Evolutionary conservation across 345 rosid genomes (phyloP).

Genomic region (Melaleuca alternifolia): DNA sequence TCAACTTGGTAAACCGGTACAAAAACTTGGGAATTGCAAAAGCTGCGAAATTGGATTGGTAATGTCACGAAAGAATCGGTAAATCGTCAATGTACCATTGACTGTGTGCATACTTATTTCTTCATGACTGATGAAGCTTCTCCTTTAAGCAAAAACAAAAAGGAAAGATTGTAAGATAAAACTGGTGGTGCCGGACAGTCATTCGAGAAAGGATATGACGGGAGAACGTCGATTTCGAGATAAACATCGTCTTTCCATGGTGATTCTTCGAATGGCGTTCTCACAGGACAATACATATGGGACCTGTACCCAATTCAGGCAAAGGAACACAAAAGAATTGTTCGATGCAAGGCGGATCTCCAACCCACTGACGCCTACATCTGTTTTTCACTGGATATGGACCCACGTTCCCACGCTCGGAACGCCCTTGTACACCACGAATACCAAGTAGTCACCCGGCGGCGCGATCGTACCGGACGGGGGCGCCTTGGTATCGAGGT

Average conservation of each 20-base stretch:
- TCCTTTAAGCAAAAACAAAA: too few species aligned
- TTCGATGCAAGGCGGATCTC: neutral
- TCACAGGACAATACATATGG: neutral
- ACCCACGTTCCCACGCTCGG: constrained; percentile 31
- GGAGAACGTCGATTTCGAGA: neutral
- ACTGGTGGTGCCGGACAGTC: too few species aligned
- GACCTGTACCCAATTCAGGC: neutral
- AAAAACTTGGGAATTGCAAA: neutral
- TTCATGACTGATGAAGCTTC: too few species aligned
- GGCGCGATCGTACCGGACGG: constrained; percentile 24
- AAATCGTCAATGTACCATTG: neutral
- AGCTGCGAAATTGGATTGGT: neutral
- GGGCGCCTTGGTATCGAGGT: constrained; percentile 8
- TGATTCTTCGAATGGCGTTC: neutral
- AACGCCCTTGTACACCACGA: constrained; percentile 20
- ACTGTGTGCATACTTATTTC: too few species aligned
- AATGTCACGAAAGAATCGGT: neutral
- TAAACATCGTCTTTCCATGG: neutral
- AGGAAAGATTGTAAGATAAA: too few species aligned
- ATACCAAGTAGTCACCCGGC: constrained; percentile 24
- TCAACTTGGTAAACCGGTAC: neutral
- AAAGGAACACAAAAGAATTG: neutral
- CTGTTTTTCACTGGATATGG: constrained; percentile 1
- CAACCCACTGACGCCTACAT: neutral
- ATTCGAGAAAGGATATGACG: too few species aligned